These are phyloP conservation scores for Cocos nucifera DNA, from an alignment of 176 grass and related monocot species.

Conservation along the genomic window DNA sequence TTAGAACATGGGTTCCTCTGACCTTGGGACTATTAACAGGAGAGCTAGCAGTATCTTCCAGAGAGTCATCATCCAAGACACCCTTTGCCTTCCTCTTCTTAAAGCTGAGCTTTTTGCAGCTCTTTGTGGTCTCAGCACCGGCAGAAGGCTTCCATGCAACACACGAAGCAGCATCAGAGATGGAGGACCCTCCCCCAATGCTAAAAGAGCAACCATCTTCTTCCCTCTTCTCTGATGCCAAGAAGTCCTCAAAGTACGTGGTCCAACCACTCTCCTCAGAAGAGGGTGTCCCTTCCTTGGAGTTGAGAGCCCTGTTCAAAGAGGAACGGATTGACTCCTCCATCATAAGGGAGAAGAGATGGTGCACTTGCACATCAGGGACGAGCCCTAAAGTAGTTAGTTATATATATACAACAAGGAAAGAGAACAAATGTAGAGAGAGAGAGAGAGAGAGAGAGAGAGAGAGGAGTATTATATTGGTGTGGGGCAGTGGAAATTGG, in stretches of 20 bases:
- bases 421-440: neutral
- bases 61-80: constrained; percentile 47
- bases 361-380: neutral
- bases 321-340: constrained; percentile 46
- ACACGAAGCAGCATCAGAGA: constrained; percentile 65
- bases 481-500: too few species aligned
- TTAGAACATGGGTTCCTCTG: neutral
- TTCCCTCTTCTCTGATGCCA: constrained; percentile 53
- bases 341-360: constrained; percentile 28
- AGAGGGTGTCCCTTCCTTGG: constrained; percentile 23
- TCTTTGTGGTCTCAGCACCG: constrained; percentile 4
- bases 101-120: constrained; percentile 42
- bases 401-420: constrained; percentile 31
- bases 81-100: constrained; percentile 54
- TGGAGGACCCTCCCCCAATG: constrained; percentile 24
- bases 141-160: constrained; percentile 1
- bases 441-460: neutral
- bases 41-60: constrained; percentile 93
- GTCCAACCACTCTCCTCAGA: constrained; percentile 85
- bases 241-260: constrained; percentile 68
- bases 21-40: constrained; percentile 97
- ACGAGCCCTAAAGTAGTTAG: constrained; percentile 3
- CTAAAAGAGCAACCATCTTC: constrained; percentile 17
- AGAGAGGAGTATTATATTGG: neutral
- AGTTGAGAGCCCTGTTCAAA: constrained; percentile 21